phyloP scores from a whole-genome alignment of 2,329 filamentous ascomycete species.

The Beauveria sp. region DNA sequence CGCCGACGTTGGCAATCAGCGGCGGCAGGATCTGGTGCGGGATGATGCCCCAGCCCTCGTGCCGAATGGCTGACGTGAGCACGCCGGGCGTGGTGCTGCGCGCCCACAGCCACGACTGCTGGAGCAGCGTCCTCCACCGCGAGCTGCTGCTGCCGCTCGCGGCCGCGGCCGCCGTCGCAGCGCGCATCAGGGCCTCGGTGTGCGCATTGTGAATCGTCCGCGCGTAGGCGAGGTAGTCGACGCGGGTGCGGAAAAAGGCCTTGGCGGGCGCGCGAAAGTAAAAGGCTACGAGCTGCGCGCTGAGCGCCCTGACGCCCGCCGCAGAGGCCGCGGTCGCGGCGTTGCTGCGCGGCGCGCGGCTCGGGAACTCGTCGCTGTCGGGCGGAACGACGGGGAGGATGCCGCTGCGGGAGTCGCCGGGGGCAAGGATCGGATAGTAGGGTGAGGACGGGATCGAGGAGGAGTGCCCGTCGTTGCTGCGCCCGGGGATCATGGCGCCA shows the following conservation, averaged over 20 bases:
- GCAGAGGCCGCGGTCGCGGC: constrained; percentile 70
- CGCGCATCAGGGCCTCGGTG: constrained; percentile 28
- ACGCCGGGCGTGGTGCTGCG: constrained; percentile 63
- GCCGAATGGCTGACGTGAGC: constrained; percentile 56
- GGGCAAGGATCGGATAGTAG: constrained; percentile 17
- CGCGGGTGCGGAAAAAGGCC: constrained; percentile 82
- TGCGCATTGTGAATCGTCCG: constrained; percentile 44
- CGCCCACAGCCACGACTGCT: constrained; percentile 42
- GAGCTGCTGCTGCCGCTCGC: constrained; percentile 26
- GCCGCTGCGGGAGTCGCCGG: constrained; percentile 24
- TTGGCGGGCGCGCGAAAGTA: constrained; percentile 90
- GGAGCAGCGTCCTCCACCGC: constrained; percentile 24
- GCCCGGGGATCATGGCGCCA: constrained; percentile 18
- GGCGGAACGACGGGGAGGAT: constrained; percentile 39
- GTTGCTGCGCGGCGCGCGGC: constrained; percentile 43
- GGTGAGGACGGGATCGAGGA: constrained; percentile 20
- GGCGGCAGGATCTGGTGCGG: constrained; percentile 72
- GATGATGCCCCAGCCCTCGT: constrained; percentile 67
- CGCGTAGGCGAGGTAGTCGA: constrained; percentile 68
- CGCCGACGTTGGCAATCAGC: constrained; percentile 64
- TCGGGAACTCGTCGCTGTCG: constrained; percentile 33
- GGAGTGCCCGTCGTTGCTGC: constrained; percentile 13
- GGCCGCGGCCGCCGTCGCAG: constrained; percentile 24
- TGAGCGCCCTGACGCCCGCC: constrained; percentile 74
- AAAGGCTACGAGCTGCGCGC: constrained; percentile 76